Evolutionary conservation across 495 filamentous ascomycete genomes (phyloP).

Genomic region (Aspergillus hancockii): DNA sequence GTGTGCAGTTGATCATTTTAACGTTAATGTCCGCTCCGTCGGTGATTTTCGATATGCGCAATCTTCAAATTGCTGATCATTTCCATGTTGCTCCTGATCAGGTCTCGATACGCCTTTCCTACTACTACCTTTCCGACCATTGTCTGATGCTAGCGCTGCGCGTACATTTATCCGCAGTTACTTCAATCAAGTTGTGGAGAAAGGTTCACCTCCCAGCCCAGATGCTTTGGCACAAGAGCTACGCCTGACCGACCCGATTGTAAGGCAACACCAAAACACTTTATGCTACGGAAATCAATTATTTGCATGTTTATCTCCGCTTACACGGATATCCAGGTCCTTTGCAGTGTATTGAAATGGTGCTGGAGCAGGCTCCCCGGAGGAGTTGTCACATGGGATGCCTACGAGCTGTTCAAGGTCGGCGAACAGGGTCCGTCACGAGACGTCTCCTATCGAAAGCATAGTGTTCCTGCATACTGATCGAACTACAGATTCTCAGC

Average conservation of each 20-base stretch:
- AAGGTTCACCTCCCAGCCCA: constrained; percentile 55
- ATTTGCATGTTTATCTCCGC: neutral
- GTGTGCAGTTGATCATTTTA: constrained; percentile 24
- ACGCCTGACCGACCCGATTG: constrained; percentile 91
- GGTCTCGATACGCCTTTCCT: constrained; percentile 90
- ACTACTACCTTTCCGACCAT: constrained; percentile 92
- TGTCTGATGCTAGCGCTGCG: constrained; percentile 85
- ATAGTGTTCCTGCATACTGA: constrained; percentile 7
- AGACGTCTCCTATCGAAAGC: neutral
- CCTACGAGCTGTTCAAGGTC: constrained; percentile 92
- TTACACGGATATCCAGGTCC: constrained; percentile 57
- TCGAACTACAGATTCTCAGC: constrained; percentile 70
- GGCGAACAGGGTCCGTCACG: constrained; percentile 75
- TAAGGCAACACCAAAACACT: constrained; percentile 37
- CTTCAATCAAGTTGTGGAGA: constrained; percentile 63
- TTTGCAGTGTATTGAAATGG: constrained; percentile 96
- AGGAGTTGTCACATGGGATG: constrained; percentile 94
- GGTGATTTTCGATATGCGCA: constrained; percentile 15
- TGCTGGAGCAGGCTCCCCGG: constrained; percentile 94
- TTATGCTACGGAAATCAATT: neutral
- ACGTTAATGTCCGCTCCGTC: constrained; percentile 10
- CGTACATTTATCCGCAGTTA: constrained; percentile 92
- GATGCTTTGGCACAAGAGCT: constrained; percentile 80
- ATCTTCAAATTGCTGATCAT: constrained; percentile 40
- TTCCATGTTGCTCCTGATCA: constrained; percentile 32